A percentile compares a stretch with the other conserved stretches of the same genome.
Evolutionary conservation across 176 grass and related monocot species (phyloP).

Genomic region (Microstegium vimineum): DNA sequence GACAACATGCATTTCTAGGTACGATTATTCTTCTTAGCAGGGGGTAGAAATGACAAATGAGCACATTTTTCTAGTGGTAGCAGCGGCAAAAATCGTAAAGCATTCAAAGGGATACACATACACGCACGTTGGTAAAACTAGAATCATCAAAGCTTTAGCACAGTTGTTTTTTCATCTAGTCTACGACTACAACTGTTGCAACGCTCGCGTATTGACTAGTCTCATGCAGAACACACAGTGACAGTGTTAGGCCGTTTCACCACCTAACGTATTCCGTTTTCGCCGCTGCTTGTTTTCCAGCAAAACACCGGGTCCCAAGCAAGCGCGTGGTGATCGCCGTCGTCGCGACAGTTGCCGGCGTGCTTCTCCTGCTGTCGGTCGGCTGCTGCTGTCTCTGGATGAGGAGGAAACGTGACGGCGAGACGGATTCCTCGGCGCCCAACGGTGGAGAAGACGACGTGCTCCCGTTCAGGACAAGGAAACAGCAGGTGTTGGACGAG

Average conservation of each 20-base stretch:
- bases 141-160: neutral
- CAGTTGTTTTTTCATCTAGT: too few relatives aligned
- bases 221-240: neutral
- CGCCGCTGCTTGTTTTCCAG: constrained; percentile 11
- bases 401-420: neutral
- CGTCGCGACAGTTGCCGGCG: neutral
- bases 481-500: neutral
- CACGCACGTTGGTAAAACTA: neutral
- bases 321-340: constrained; percentile 4
- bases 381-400: constrained; percentile 20
- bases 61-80: neutral
- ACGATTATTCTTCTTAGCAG: neutral
- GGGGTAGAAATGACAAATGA: neutral
- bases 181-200: neutral
- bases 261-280: neutral
- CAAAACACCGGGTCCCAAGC: neutral
- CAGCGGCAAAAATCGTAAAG: neutral
- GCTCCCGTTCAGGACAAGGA: constrained; percentile 17
- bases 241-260: neutral
- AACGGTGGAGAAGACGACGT: neutral
- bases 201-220: neutral
- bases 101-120: neutral
- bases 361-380: constrained; percentile 1
- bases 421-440: neutral
- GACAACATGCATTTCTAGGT: neutral